These are phyloP conservation scores for Aspergillus niger DNA, from an alignment of 2,329 filamentous ascomycete species.

Conservation along the genomic window DNA sequence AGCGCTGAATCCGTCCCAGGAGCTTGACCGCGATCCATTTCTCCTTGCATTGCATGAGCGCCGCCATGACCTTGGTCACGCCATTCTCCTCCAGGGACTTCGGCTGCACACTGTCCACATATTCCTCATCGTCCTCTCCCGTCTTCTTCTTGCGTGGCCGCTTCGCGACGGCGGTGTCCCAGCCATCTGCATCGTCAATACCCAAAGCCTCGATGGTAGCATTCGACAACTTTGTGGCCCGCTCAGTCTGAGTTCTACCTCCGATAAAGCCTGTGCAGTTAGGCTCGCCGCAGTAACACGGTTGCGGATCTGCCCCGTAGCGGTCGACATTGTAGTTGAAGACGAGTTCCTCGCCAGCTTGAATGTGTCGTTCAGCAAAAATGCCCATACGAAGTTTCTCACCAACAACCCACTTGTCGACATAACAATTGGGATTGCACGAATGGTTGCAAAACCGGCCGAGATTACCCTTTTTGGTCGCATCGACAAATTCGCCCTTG, in stretches of 20 bases:
- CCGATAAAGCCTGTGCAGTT: slow-evolving; percentile 97
- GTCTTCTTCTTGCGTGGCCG: slow-evolving; percentile 90
- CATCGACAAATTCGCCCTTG: slow-evolving; percentile 95
- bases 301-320: slow-evolving; percentile 94
- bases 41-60: slow-evolving; percentile 96
- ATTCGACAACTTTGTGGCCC: slow-evolving; percentile 85
- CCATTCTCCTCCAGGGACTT: slow-evolving; percentile 77
- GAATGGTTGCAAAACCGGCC: slow-evolving; percentile 99
- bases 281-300: slow-evolving; percentile 91
- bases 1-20: slow-evolving; percentile 81
- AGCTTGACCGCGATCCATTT: slow-evolving; percentile 99
- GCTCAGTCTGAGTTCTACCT: slow-evolving; percentile 95
- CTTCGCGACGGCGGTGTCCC: slow-evolving; percentile 88
- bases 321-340: slow-evolving; percentile 99
- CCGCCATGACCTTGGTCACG: slow-evolving; percentile 92
- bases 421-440: slow-evolving; percentile 97
- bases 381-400: slow-evolving; percentile 99
- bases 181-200: slow-evolving; percentile 88
- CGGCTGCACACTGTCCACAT: slow-evolving; percentile 84
- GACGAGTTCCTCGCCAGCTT: slow-evolving; percentile 88
- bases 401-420: slow-evolving; percentile 98
- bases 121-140: slow-evolving; percentile 91
- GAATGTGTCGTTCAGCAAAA: slow-evolving; percentile 82
- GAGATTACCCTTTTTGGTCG: slow-evolving; percentile 93
- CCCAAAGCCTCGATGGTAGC: slow-evolving; percentile 92